Base-by-base conservation (phyloP, 257 asterid species). In the Solanum sitiens region DNA sequence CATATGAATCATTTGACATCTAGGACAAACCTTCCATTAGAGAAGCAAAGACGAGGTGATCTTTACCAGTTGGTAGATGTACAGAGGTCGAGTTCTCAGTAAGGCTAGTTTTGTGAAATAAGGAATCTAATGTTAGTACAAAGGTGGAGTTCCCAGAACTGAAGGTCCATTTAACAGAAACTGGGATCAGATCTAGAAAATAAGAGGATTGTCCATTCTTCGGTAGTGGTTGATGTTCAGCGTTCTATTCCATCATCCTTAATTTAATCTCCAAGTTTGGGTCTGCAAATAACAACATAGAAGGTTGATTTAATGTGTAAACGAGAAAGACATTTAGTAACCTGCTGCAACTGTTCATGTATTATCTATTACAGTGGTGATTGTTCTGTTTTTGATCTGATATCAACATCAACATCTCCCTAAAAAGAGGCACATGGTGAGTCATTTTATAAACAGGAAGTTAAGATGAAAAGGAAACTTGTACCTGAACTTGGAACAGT, bases 1-100 rank as follows among this genome's bases (percentile, higher is more conserved):
- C 86, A 42, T 61, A 63, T 45, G 85, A 47, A 16, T 47, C 27
- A 80, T 80, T 27, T 80, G 85, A 15, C 42, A 27, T 86, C 7
- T 95, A 96, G 98, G 91, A 91, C 95, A 56, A 94, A 94, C 86
- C 97, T 96, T 44, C 99, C 98, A 25, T 91, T 96, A 61, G 98
- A 94, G 93, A 94, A 93, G 91, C 99, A 96, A 91, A 92, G 98
- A 90, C 95, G 97, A 74, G 98, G 99, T 15, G 99, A 96, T 85
- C 98, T 96, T 74, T 96, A 96, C 93, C 98, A 92, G 96, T 75
- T 96, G 93, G 98, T 94, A 39, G 99, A 96, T 73, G 98, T 96
- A 68, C 92, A 93, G 90, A 92, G 98, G 88, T 72, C 88, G 92
- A 90, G 87, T 86, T 89, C 94, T 35, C 85, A 92, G 80, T 92